Base-by-base conservation (phyloP, 768 basidiomycete species). In the Tubosaeta sp. region DNA sequence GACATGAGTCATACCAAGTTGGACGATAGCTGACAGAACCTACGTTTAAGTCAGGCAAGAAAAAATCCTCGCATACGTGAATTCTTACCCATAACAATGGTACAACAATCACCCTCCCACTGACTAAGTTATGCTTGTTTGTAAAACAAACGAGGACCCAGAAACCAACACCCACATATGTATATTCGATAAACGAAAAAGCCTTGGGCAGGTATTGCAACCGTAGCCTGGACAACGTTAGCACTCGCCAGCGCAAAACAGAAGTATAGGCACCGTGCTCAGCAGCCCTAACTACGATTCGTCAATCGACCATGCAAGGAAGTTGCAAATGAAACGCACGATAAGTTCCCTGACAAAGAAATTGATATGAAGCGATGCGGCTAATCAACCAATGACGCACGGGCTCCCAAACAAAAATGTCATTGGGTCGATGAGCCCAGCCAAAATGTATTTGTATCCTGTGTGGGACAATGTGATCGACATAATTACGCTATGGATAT, bases 1-100 rank as follows among this genome's bases (percentile, higher is more conserved):
- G 17, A 10, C 17, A 19, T 19, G 12, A 26, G 14, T 9, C 42
- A 27, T 37, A 62, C 60, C 60, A 5, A 59, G 10, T 22, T 51
- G 32, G 6, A 29, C 10, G 10, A 39, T 8, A 12, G 39, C 29
- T 9, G 17, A 32, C 2, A 12, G 6, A 17, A 33, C 39, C 29
- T 27, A 41, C 39, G 19, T 26, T 29, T 16, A 8, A 38, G 8
- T 38, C 37, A 38, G 37, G 7, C n/a, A n/a, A 38, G 19, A 38
- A 38, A 8, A 9, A 11, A 29, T 29, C 14, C 35, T 27, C 10
- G 3, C 35, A 11, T 27, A n/a, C 3, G 6, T 6, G 6, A 10
- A 27, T 16, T 29, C 46, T 12, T 47, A 47, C 46, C 46, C 46
- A 47, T 37, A 47, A 12, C 25, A 25, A 4, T 17, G 46, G 46